These are phyloP conservation scores for Alternaria atra DNA, from an alignment of 2,329 filamentous ascomycete genomes.

Conservation along the genomic window DNA sequence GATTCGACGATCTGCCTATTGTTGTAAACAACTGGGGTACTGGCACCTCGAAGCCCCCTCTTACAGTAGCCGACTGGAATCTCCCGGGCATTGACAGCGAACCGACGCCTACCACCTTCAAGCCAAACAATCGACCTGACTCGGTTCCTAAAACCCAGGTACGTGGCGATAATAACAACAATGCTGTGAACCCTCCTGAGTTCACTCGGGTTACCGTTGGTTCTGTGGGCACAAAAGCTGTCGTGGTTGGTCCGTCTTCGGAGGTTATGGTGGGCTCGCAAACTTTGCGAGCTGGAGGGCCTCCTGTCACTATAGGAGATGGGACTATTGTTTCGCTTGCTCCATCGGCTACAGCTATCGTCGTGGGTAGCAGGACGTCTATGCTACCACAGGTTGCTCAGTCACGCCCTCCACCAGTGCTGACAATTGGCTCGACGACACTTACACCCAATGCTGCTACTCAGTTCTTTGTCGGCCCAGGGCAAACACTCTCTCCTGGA, in stretches of 20 bases:
- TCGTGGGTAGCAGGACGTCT: constrained; percentile 41
- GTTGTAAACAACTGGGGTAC: constrained; percentile 18
- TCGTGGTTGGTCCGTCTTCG: constrained; percentile 46
- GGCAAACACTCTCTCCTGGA: constrained; percentile 50
- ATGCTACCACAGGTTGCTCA: constrained; percentile 26
- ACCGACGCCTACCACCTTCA: constrained; percentile 9
- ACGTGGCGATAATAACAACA: constrained; percentile 8
- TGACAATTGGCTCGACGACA: constrained; percentile 53
- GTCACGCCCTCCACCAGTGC: constrained; percentile 39
- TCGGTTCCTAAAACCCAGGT: constrained; percentile 13
- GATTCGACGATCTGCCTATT: constrained; percentile 32
- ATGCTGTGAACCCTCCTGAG: constrained; percentile 12
- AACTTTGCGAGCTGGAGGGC: constrained; percentile 47
- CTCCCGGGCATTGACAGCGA: constrained; percentile 10
- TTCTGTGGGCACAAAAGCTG: constrained; percentile 36
- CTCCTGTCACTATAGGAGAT: constrained; percentile 48
- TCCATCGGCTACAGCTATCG: constrained; percentile 39
- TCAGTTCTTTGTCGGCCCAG: constrained; percentile 54
- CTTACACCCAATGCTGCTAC: constrained; percentile 58
- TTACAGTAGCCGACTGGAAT: constrained; percentile 27
- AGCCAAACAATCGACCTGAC: constrained; percentile 8
- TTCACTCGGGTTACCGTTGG: constrained; percentile 34
- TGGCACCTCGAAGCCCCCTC: constrained; percentile 9
- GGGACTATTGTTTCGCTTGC: constrained; percentile 40
- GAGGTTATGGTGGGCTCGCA: constrained; percentile 46